A percentile compares a stretch with the other conserved stretches of the same genome.
Evolutionary conservation across 116 monocot genomes (phyloP).

Genomic region (Cymodocea nodosa): DNA sequence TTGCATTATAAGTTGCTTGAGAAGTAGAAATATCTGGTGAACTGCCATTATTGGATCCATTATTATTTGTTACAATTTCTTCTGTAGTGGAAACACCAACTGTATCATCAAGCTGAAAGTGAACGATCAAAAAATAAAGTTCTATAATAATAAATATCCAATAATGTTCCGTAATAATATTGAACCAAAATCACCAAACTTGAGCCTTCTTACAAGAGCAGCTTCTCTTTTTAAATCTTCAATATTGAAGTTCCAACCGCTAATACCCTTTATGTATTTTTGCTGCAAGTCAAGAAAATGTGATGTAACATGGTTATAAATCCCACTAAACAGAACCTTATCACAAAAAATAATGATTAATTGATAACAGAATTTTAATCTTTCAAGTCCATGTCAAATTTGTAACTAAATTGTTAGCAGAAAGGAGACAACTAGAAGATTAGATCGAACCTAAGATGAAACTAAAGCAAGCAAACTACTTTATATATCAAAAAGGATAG

Average conservation of each 20-base stretch:
- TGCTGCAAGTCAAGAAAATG: slow-evolving; percentile 29
- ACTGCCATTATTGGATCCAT: slow-evolving; percentile 19
- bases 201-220: slow-evolving; percentile 48
- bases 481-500: too few species aligned
- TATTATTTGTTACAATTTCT: slow-evolving; percentile 20
- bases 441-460: too few species aligned
- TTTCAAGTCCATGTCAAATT: too few species aligned
- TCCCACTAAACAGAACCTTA: too few species aligned
- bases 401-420: too few species aligned
- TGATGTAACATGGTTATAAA: background rate
- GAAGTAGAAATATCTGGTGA: slow-evolving; percentile 10
- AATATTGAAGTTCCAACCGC: slow-evolving; percentile 96
- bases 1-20: slow-evolving; percentile 14
- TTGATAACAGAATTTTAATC: too few species aligned
- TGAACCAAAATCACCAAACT: background rate
- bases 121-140: background rate
- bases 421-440: too few species aligned
- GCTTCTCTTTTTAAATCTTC: slow-evolving; percentile 92
- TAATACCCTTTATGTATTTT: slow-evolving; percentile 91
- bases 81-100: slow-evolving; percentile 19
- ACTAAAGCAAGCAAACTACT: too few species aligned
- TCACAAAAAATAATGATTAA: too few species aligned
- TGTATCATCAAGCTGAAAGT: slow-evolving; percentile 33
- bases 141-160: too few species aligned
- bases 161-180: background rate